Percentiles rank a stretch among this genome's conserved stretches.
phyloP scores from a whole-genome alignment of 2,329 filamentous ascomycete genomes.

The Penicillium sp. region DNA sequence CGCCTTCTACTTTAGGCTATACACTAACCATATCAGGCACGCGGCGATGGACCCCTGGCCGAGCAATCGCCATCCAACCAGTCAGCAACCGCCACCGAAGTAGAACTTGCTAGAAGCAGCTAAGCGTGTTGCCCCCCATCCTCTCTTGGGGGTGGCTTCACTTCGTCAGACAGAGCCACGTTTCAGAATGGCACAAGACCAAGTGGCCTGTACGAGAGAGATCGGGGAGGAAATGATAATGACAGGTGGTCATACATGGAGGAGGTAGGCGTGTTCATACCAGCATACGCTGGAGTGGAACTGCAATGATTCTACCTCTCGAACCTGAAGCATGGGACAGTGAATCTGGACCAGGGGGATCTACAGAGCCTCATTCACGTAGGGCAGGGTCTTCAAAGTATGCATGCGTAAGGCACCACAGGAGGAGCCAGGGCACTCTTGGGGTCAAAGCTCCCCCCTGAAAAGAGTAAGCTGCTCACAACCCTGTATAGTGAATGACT shows the following conservation, averaged over 20 bases:
- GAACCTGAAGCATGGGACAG: conserved; percentile 5
- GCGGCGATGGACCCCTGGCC: conserved; percentile 2
- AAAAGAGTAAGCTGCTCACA: no score
- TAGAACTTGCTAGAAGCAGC: conserved; percentile 37
- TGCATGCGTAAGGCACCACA: conserved; percentile 5
- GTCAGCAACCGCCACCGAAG: conserved; percentile 19
- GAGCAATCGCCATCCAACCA: conserved; percentile 10
- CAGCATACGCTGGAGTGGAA: background rate
- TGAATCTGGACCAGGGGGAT: conserved; percentile 12
- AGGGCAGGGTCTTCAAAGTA: background rate
- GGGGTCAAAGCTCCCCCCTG: background rate
- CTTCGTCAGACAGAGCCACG: conserved; percentile 4
- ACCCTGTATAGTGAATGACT: background rate
- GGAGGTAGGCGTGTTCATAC: background rate
- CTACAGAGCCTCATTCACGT: conserved; percentile 16
- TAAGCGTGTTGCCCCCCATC: conserved; percentile 9
- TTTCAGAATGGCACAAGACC: background rate
- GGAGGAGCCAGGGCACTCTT: conserved; percentile 1
- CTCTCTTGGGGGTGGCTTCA: conserved; percentile 2
- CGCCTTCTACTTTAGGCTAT: conserved; percentile 15
- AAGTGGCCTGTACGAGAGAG: conserved; percentile 12
- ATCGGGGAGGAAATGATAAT: background rate
- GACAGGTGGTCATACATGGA: background rate
- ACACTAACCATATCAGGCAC: conserved; percentile 1
- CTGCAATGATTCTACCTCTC: background rate